Conservation (phyloP, 768 basidiomycete species). For the Hortiboletus flavorubellus region DNA sequence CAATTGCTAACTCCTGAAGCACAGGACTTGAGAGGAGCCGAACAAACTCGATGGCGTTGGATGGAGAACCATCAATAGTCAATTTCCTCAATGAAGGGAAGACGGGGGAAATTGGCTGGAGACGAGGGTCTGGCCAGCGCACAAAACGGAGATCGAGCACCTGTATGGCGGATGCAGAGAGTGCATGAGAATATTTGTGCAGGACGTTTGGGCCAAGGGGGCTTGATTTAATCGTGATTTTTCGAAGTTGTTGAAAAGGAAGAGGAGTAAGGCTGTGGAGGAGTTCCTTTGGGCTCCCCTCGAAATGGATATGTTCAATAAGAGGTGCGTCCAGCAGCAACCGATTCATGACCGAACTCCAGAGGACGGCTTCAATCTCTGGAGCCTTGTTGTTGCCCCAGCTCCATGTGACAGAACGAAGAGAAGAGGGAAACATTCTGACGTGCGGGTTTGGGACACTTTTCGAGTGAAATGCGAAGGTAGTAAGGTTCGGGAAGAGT, state of each 20-base stretch:
- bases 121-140: conserved; percentile 20
- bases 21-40: conserved; percentile 18
- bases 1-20: conserved; percentile 16
- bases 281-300: conserved; percentile 24
- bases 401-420: conserved; percentile 18
- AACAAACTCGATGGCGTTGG: conserved; percentile 22
- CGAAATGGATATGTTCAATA: conserved; percentile 23
- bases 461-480: conserved; percentile 19
- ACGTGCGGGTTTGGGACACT: conserved; percentile 4
- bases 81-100: conserved; percentile 23
- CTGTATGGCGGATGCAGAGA: conserved; percentile 16
- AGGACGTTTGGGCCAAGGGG: conserved; percentile 23
- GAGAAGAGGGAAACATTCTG: conserved; percentile 23
- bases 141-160: conserved; percentile 25
- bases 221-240: conserved; percentile 20
- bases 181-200: conserved; percentile 22
- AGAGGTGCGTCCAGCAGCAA: conserved; percentile 18
- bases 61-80: conserved; percentile 17
- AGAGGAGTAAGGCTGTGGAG: conserved; percentile 13
- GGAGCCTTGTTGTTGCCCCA: conserved; percentile 17
- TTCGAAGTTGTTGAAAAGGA: conserved; percentile 19
- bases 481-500: conserved; percentile 22
- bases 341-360: conserved; percentile 20
- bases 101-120: conserved; percentile 17
- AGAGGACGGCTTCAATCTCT: conserved; percentile 15